Percentiles rank a stretch among this genome's conserved stretches.
Conservation (phyloP, 1,139 yeast species). For the Lodderomyces orthopsilosis region DNA sequence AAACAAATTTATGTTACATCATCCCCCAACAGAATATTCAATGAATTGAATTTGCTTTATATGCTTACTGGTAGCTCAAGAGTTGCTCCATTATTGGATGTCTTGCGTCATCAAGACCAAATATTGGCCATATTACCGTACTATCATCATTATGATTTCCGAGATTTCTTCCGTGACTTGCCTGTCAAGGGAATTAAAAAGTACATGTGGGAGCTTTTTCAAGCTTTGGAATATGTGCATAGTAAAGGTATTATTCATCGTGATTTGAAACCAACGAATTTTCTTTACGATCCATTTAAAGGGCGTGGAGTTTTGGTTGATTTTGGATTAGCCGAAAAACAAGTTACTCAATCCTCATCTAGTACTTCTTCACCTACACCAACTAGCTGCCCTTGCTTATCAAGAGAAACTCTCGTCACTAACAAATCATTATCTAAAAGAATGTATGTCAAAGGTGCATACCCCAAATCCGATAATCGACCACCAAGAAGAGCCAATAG, state of each 20-base stretch:
- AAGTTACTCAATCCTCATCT: constrained; percentile 4
- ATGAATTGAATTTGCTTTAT: constrained; percentile 77
- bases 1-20: constrained; percentile 94
- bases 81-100: constrained; percentile 88
- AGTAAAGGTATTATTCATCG: constrained; percentile 76
- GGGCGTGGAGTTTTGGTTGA: constrained; percentile 86
- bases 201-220: constrained; percentile 76
- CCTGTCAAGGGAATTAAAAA: constrained; percentile 76
- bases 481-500: constrained; percentile 93
- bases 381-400: constrained; percentile 30
- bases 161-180: constrained; percentile 79
- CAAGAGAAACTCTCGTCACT: constrained; percentile 20
- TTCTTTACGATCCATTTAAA: constrained; percentile 71
- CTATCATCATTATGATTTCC: constrained; percentile 86
- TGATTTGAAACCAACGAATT: constrained; percentile 88
- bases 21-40: constrained; percentile 84
- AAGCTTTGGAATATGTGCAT: constrained; percentile 75
- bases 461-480: constrained; percentile 76
- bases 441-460: constrained; percentile 56
- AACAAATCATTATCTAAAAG: constrained; percentile 31
- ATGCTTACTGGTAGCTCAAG: constrained; percentile 64
- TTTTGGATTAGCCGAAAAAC: constrained; percentile 82
- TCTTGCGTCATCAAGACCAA: constrained; percentile 83
- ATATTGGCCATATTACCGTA: constrained; percentile 90
- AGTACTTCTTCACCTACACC: neutral